These are phyloP conservation scores for Pyricularia grisea DNA, from an alignment of 2,329 filamentous ascomycete genomes.

Conservation along the genomic window DNA sequence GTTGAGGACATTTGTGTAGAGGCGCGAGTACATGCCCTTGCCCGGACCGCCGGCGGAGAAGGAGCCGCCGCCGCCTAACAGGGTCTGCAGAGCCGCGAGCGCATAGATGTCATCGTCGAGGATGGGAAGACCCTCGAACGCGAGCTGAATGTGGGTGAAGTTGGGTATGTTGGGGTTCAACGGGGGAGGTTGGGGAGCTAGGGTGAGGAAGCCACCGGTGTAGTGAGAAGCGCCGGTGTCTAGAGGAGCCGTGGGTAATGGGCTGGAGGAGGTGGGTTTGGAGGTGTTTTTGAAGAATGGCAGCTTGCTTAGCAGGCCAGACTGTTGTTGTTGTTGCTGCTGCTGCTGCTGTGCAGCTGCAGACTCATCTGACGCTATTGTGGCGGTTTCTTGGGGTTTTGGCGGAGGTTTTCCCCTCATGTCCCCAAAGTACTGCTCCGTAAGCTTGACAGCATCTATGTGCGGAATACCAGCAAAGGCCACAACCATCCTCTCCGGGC, in stretches of 20 bases:
- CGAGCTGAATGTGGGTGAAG: conserved; percentile 88
- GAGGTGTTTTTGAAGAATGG: conserved; percentile 88
- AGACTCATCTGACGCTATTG: not conserved
- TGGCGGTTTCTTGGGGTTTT: not conserved
- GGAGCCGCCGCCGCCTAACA: conserved; percentile 90
- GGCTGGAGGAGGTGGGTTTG: conserved; percentile 42
- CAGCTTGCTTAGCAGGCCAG: conserved; percentile 60
- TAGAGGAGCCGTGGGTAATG: conserved; percentile 26
- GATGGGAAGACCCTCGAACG: conserved; percentile 91
- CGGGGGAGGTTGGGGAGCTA: conserved; percentile 71
- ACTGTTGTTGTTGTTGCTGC: conserved; percentile 23
- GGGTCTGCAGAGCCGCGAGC: conserved; percentile 86
- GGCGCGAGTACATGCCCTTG: conserved; percentile 97
- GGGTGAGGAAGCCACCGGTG: conserved; percentile 84
- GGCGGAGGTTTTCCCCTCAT: conserved; percentile 53
- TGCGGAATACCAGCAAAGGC: conserved; percentile 92
- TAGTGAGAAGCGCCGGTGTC: conserved; percentile 57
- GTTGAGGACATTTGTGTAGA: conserved; percentile 97
- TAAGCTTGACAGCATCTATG: conserved; percentile 64
- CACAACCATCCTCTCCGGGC: conserved; percentile 84
- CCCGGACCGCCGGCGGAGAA: conserved; percentile 95
- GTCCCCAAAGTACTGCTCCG: conserved; percentile 83
- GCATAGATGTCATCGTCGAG: conserved; percentile 90
- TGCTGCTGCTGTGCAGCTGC: not conserved
- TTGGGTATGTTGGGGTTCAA: conserved; percentile 67